These are phyloP conservation scores for Grosmannia serpens DNA, from an alignment of 2,329 filamentous ascomycete genomes.

Conservation along the genomic window DNA sequence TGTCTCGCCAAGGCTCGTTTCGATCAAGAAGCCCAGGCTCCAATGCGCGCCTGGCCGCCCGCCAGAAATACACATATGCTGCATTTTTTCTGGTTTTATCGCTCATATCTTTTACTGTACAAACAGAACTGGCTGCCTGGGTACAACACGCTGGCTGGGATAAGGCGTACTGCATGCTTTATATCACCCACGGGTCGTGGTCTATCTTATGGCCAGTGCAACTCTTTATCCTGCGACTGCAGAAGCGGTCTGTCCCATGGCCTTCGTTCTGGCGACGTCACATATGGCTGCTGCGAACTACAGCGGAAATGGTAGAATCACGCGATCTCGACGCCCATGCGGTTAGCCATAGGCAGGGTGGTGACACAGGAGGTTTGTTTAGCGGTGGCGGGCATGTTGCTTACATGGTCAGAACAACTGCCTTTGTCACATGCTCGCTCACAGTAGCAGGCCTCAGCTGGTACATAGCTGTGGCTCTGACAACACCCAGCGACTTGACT, in stretches of 20 bases:
- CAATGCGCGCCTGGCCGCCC: conserved; percentile 51
- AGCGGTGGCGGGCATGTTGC: conserved; percentile 25
- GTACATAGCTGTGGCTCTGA: conserved; percentile 92
- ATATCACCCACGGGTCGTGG: conserved; percentile 94
- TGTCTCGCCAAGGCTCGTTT: conserved; percentile 52
- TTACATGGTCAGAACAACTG: conserved; percentile 72
- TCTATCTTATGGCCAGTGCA: conserved; percentile 77
- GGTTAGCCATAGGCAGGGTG: background rate
- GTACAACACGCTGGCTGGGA: conserved; percentile 92
- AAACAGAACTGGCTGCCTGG: conserved; percentile 92
- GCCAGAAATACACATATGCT: conserved; percentile 78
- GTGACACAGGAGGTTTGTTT: background rate
- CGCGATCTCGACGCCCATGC: conserved; percentile 49
- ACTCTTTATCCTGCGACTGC: conserved; percentile 66
- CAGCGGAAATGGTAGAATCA: conserved; percentile 72
- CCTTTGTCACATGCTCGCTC: conserved; percentile 71
- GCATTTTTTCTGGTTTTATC: conserved; percentile 72
- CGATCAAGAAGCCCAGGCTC: conserved; percentile 65
- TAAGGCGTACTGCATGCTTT: conserved; percentile 99
- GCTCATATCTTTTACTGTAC: conserved; percentile 77
- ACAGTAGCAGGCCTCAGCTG: conserved; percentile 87
- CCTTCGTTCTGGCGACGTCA: conserved; percentile 68
- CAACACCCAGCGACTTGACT: conserved; percentile 84
- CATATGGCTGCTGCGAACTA: conserved; percentile 36
- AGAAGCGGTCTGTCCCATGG: conserved; percentile 72